These are phyloP conservation scores for Candida awuae DNA, from an alignment of 805 yeast species.

Conservation along the genomic window DNA sequence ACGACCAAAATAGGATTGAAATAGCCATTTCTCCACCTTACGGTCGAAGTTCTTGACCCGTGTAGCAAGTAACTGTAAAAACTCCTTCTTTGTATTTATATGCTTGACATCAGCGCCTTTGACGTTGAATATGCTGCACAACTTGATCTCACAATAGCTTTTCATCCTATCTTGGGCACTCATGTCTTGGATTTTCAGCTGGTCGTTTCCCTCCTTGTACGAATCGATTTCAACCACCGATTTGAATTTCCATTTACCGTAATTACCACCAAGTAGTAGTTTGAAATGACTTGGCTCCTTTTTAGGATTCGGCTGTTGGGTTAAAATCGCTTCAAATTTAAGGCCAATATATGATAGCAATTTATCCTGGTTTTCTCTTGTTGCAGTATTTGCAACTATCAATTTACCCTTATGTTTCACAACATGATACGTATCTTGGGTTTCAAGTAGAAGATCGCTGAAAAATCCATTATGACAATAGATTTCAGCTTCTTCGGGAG, in stretches of 20 bases:
- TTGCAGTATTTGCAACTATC: conserved; percentile 9
- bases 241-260: conserved; percentile 9
- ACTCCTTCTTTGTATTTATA: background rate
- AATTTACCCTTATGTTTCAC: conserved; percentile 8
- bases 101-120: background rate
- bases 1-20: conserved; percentile 13
- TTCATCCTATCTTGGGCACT: conserved; percentile 3
- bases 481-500: conserved; percentile 1
- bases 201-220: background rate
- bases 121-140: background rate
- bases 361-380: conserved; percentile 7
- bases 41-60: conserved; percentile 1
- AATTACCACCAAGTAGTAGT: conserved; percentile 6
- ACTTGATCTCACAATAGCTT: conserved; percentile 12
- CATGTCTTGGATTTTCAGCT: background rate
- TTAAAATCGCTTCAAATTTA: conserved; percentile 13
- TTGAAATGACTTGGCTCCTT: conserved; percentile 12
- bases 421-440: conserved; percentile 7
- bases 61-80: conserved; percentile 3
- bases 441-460: conserved; percentile 6
- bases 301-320: conserved; percentile 1
- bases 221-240: conserved; percentile 15
- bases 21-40: conserved; percentile 9
- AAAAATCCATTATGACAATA: conserved; percentile 13
- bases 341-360: conserved; percentile 12